A percentile compares a stretch with the other conserved stretches of the same genome.
phyloP scores from a whole-genome alignment of 805 yeast genomes.

The Metschnikowia orientalis region DNA sequence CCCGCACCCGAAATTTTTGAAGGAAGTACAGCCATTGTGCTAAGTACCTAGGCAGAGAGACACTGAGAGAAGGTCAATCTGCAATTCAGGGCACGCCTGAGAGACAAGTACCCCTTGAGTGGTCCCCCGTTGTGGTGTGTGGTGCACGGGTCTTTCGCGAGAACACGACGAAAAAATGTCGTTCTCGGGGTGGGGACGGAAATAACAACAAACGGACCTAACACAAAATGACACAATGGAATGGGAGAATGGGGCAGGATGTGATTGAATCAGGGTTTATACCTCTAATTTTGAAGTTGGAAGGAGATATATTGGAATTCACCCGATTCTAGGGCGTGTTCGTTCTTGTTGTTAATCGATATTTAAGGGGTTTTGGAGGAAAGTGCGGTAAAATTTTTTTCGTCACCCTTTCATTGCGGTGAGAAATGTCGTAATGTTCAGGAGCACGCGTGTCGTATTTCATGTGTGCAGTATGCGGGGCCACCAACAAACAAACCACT shows the following conservation, averaged over 20 bases:
- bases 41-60: constrained; percentile 14
- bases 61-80: constrained; percentile 1
- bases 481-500: too few species aligned
- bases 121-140: constrained; percentile 6
- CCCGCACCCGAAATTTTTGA: constrained; percentile 32
- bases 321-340: constrained; percentile 5
- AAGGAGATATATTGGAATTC: neutral
- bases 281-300: too few species aligned
- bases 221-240: constrained; percentile 4
- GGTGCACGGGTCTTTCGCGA: constrained; percentile 26
- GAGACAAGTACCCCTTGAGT: constrained; percentile 3
- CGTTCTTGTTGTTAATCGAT: constrained; percentile 2
- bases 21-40: constrained; percentile 39
- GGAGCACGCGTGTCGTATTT: constrained; percentile 5
- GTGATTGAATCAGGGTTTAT: too few species aligned
- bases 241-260: constrained; percentile 6
- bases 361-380: constrained; percentile 13
- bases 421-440: constrained; percentile 16
- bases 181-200: constrained; percentile 12
- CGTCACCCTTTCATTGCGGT: constrained; percentile 8
- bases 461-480: constrained; percentile 1
- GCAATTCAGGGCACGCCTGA: too few species aligned
- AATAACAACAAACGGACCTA: constrained; percentile 10
- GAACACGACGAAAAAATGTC: constrained; percentile 18
- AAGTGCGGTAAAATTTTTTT: constrained; percentile 17